A percentile compares a stretch with the other conserved stretches of the same genome.
phyloP scores from a whole-genome alignment of 371 early-diverging fungal species.

The Apophysomyces elegans region DNA sequence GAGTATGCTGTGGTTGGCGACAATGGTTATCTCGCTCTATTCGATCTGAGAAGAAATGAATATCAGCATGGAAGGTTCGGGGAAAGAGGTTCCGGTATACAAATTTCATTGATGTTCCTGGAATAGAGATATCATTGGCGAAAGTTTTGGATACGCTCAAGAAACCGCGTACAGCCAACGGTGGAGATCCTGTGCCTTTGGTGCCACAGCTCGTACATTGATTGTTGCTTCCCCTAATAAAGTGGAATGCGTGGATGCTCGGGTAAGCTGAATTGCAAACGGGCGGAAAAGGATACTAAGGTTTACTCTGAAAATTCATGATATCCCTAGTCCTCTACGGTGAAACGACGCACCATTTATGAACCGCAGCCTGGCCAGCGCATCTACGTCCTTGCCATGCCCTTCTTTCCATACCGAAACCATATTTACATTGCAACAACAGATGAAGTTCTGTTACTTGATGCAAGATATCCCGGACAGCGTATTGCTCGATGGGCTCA shows the following conservation, averaged over 20 bases:
- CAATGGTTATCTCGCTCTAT: not conserved
- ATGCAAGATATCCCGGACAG: not conserved
- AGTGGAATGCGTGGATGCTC: not conserved
- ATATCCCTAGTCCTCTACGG: not conserved
- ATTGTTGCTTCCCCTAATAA: not conserved
- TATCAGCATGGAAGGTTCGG: not conserved
- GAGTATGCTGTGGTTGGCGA: not conserved
- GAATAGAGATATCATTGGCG: not conserved
- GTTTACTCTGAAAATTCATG: not conserved
- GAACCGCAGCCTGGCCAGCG: not conserved
- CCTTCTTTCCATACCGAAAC: not conserved
- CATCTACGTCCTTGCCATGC: not conserved
- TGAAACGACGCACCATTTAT: not conserved
- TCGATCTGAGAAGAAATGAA: not conserved
- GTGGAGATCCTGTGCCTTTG: constrained; percentile 4
- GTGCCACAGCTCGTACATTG: not conserved
- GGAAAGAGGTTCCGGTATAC: too few species aligned
- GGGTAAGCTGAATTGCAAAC: not conserved
- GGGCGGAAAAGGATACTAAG: too few species aligned
- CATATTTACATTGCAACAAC: not conserved
- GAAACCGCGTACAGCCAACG: not conserved
- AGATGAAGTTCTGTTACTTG: not conserved
- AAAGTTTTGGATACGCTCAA: not conserved
- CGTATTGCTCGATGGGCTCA: not conserved
- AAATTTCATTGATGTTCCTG: too few species aligned